Percentiles rank a stretch among this genome's conserved stretches.
These are phyloP conservation scores for Blastomyces emzantsi DNA, from an alignment of 2,329 filamentous ascomycete genomes.

Conservation along the genomic window DNA sequence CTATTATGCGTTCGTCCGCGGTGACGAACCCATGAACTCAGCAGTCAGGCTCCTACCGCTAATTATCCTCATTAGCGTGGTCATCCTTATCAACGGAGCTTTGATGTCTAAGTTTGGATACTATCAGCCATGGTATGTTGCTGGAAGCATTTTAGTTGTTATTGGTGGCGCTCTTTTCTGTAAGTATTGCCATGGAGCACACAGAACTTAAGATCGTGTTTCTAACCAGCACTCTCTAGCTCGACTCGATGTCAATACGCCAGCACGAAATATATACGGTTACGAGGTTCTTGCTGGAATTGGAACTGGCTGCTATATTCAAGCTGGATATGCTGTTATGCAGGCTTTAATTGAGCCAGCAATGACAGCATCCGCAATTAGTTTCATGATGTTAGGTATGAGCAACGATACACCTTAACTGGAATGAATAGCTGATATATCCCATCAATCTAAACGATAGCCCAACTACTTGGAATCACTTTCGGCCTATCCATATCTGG, in stretches of 20 bases:
- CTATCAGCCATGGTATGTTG: slow-evolving; percentile 23
- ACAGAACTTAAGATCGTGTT: not conserved
- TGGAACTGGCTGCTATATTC: slow-evolving; percentile 27
- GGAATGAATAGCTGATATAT: not conserved
- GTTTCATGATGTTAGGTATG: slow-evolving; percentile 28
- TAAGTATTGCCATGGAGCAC: slow-evolving; percentile 1
- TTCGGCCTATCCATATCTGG: not conserved
- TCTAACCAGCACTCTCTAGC: not conserved
- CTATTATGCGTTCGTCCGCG: slow-evolving; percentile 45
- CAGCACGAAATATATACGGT: slow-evolving; percentile 20
- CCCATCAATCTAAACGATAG: not conserved
- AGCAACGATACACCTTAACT: not conserved
- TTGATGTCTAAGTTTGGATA: slow-evolving; percentile 20
- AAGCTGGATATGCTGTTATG: slow-evolving; percentile 32
- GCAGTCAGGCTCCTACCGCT: slow-evolving; percentile 28
- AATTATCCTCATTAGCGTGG: slow-evolving; percentile 20
- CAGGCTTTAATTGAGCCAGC: slow-evolving; percentile 28
- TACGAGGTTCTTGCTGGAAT: slow-evolving; percentile 33
- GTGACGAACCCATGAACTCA: slow-evolving; percentile 28
- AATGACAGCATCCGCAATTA: slow-evolving; percentile 27
- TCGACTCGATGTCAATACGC: slow-evolving; percentile 10
- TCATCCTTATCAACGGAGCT: slow-evolving; percentile 18
- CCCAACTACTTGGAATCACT: slow-evolving; percentile 2
- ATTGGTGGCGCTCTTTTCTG: slow-evolving; percentile 18
- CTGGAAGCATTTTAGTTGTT: slow-evolving; percentile 18